Evolutionary conservation across 345 rosid species (phyloP), one percentile per base, ranked within the genome.

Genomic region (Combretum micranthum): DNA sequence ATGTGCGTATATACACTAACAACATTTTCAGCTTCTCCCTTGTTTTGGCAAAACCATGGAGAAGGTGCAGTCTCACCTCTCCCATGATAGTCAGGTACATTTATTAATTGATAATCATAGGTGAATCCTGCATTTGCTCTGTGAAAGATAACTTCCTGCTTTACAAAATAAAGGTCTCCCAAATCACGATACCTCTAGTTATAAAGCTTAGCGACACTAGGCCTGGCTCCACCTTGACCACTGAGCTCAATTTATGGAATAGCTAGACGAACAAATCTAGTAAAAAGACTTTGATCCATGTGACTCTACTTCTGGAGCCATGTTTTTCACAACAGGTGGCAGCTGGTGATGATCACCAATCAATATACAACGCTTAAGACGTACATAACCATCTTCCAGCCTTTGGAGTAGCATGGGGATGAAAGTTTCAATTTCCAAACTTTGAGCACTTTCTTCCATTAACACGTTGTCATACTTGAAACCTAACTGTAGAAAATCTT

Each of bases 231-330:
- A 69, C 99, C 99, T 72, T 93, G 99, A 39, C 97, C 99, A 76
- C 89, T 93, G 63, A 93, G 97, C 84, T 93, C 99, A 52, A 93
- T 89, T 69, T 93, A 87, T 44, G 99, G 99, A 66, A 93, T 87
- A 53, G 97, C 99, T 26, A 89, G 77, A 53, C 99, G 97, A 69
- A 93, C 97, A 75, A 93, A 93, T 76, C 99, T 85, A 12, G 99
- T 93, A 69, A 93, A 93, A 69, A 93, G 79, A 75, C 99, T 93
- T 70, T 93, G 99, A 76, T 93, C 99, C 99, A 93, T 93, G 76
- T 93, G 99, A 66, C 99, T 93, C 55, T 93, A 93, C 73, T 93
- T 93, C 73, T 93, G 99, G 79, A 93, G 99, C 99, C 99, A 93
- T 93, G 66, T 93, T 93, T 75, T 93, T 93, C 62, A 93, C 99